Base-by-base conservation (phyloP, 345 rosid species). In the Arabidopsis suecica region DNA sequence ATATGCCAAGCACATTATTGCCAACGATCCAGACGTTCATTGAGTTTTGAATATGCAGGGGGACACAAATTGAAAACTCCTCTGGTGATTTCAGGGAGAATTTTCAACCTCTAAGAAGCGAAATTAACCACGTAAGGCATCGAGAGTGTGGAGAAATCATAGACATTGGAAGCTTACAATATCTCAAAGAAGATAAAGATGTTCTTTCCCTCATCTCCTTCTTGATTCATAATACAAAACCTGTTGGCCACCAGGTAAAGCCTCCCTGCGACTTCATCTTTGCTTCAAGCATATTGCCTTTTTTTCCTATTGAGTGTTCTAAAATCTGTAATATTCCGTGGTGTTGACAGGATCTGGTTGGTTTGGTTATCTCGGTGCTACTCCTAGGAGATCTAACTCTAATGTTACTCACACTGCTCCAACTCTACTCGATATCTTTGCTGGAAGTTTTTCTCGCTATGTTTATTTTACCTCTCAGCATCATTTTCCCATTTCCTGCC, bases 191-290 rank as follows among this genome's bases (percentile, higher is more conserved):
- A 68, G 83, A 84, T 78, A 84, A 77, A 74, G 67, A 82, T 40
- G 73, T 89, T 37, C 77, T 83, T 69, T 85, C 74, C 60, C 93
- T 90, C 65, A 63, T 85, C 41, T 85, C 96, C 66, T 85, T 87
- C 73, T 20, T 93, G 20, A 80, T 89, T 62, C 81, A 77, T 66
- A 91, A 87, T 82, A 81, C 92, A 61, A 91, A 88, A 75, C 98
- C 98, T 55, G 79, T 87, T 76, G 93, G 98, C 59, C 98, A 91
- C 83, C 98, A 91, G 97, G 97, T 93, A 85, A 53, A 68, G 18
- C 61, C 37, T 73, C 50, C 20, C 34, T 78, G 61, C 11, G 40
- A 59, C 38, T 82, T 25, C 49, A 0, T 20, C 41, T 13, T 32
- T 44, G 60, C 70, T 41, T 68, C 63, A 28, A 69, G 3, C 16